These are phyloP conservation scores for Sphagnum tenellum DNA, from an alignment of 225 moss, liverwort and hornwort genomes.

Conservation along the genomic window DNA sequence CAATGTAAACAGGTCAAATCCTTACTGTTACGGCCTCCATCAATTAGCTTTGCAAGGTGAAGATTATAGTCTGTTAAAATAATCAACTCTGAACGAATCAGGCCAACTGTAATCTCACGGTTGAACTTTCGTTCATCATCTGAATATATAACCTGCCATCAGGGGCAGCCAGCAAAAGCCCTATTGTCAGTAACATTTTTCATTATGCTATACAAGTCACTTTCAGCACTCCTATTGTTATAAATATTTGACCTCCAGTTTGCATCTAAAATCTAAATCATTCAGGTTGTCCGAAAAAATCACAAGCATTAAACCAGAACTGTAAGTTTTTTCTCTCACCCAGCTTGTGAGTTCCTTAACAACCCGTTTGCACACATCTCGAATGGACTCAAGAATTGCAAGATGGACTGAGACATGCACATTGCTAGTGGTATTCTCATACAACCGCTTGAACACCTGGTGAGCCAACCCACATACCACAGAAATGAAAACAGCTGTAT, in stretches of 20 bases:
- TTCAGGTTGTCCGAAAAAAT: too few species aligned
- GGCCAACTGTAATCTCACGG: slow-evolving; percentile 73
- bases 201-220: too few species aligned
- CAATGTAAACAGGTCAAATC: not conserved
- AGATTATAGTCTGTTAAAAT: slow-evolving; percentile 75
- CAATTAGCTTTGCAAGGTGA: slow-evolving; percentile 86
- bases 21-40: slow-evolving; percentile 92
- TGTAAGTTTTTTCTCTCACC: slow-evolving; percentile 22
- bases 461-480: not conserved
- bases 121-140: slow-evolving; percentile 89
- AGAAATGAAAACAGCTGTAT: not conserved
- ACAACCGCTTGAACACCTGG: slow-evolving; percentile 84
- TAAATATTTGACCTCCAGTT: too few species aligned
- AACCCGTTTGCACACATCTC: slow-evolving; percentile 90
- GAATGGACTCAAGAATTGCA: slow-evolving; percentile 71
- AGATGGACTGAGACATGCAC: slow-evolving; percentile 66
- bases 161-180: too few species aligned
- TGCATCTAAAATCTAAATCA: too few species aligned
- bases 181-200: too few species aligned
- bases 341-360: slow-evolving; percentile 97
- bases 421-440: slow-evolving; percentile 70
- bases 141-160: slow-evolving; percentile 78
- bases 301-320: too few species aligned
- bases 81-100: slow-evolving; percentile 82
- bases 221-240: too few species aligned